These are phyloP conservation scores for Massospora cicadina DNA, from an alignment of 371 early-diverging fungal species.

Conservation along the genomic window DNA sequence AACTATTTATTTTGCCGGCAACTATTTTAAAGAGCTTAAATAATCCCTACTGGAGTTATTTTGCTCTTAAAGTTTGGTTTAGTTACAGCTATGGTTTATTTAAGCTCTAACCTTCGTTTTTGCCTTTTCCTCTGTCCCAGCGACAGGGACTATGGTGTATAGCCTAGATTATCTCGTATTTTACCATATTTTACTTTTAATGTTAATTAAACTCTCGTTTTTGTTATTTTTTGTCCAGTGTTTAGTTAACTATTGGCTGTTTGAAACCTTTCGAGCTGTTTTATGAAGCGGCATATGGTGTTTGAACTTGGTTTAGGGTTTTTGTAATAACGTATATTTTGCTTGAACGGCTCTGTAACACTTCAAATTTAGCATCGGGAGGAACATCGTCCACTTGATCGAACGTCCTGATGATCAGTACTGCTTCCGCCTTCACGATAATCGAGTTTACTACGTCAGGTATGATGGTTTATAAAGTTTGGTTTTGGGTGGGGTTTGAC, in stretches of 20 bases:
- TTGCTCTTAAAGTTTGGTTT: no score
- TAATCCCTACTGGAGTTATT: no score
- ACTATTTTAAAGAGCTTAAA: no score
- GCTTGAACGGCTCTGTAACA: not conserved
- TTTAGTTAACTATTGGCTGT: not conserved
- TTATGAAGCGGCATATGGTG: not conserved
- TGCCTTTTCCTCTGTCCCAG: no score
- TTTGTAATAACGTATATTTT: not conserved
- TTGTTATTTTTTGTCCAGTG: not conserved
- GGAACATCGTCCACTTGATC: conserved; percentile 84
- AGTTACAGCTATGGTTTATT: no score
- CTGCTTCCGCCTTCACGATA: conserved; percentile 86
- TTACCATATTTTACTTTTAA: no score
- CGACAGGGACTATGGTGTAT: no score
- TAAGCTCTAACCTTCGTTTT: no score
- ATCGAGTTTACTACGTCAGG: conserved; percentile 90
- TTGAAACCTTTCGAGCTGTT: not conserved
- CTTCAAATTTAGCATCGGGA: conserved; percentile 54
- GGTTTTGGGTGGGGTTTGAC: not conserved
- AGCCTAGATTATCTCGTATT: no score
- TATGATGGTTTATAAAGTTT: conserved; percentile 16
- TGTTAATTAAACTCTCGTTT: not conserved
- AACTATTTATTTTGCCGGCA: not conserved
- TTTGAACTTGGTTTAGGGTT: not conserved
- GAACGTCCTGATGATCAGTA: conserved; percentile 89